phyloP scores from a whole-genome alignment of 2,329 filamentous ascomycete species.

The Macrophomina tecta region DNA sequence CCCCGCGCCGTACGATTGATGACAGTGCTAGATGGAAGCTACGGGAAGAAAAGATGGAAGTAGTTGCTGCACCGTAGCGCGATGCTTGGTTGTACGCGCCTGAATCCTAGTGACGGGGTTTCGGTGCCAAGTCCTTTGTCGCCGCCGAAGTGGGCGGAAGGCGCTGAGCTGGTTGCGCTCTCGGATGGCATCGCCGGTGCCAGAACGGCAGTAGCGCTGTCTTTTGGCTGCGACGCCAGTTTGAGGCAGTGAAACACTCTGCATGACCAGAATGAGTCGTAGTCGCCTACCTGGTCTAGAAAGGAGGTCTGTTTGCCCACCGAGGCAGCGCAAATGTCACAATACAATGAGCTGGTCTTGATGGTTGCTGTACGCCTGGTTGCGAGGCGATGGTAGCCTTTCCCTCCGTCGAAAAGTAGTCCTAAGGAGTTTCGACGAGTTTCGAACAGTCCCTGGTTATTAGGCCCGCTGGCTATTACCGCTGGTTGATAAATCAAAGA shows the following conservation, averaged over 20 bases:
- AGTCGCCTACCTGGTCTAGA: no score
- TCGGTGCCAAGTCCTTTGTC: constrained; percentile 26
- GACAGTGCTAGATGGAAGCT: neutral
- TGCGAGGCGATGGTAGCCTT: no score
- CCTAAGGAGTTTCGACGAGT: no score
- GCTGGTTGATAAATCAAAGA: no score
- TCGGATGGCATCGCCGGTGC: neutral
- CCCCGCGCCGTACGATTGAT: neutral
- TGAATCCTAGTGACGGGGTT: constrained; percentile 4
- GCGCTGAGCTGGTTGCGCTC: neutral
- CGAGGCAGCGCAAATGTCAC: no score
- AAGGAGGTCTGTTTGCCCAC: no score
- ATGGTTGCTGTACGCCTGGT: no score
- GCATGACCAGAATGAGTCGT: no score
- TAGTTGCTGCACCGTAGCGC: neutral
- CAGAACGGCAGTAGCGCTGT: neutral
- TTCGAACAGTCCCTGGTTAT: no score
- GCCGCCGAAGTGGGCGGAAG: constrained; percentile 2
- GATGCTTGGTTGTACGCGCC: neutral
- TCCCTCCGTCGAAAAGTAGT: no score
- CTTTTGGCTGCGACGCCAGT: neutral
- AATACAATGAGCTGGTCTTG: no score
- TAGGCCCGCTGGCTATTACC: no score
- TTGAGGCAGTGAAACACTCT: neutral
- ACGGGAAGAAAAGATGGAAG: neutral